A percentile compares a stretch with the other conserved stretches of the same genome.
Evolutionary conservation across 208 protist genomes (phyloP).

Genomic region (Zelonia costaricensis): DNA sequence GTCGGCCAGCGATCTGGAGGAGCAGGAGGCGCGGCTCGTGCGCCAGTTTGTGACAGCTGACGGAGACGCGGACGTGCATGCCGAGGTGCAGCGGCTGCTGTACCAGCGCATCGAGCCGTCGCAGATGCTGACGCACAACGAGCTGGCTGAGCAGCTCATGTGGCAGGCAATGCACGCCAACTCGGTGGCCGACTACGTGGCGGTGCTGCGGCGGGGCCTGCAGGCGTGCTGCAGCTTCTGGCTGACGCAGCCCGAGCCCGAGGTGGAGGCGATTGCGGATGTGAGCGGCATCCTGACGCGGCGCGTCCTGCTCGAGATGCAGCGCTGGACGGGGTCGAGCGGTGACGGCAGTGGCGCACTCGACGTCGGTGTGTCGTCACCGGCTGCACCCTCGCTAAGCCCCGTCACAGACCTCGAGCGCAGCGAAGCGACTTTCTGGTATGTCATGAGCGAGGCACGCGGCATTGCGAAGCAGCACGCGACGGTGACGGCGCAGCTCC

Average conservation of each 20-base stretch:
- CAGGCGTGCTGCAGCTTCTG: constrained; percentile 61
- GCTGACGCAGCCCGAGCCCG: constrained; percentile 43
- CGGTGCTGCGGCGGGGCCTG: constrained; percentile 38
- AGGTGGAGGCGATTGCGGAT: constrained; percentile 68
- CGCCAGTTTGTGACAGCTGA: constrained; percentile 61
- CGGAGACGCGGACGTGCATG: constrained; percentile 27
- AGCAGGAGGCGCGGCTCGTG: constrained; percentile 65
- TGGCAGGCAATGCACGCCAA: constrained; percentile 81
- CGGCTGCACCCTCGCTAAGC: not conserved
- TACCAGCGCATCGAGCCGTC: constrained; percentile 41
- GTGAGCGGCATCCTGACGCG: constrained; percentile 66
- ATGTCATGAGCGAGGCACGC: constrained; percentile 39
- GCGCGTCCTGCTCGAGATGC: constrained; percentile 39
- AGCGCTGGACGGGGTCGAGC: not conserved
- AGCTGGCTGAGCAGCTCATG: constrained; percentile 62
- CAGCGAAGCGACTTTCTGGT: constrained; percentile 68
- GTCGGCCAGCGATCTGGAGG: constrained; percentile 48
- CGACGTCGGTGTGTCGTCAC: not conserved
- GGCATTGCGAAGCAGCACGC: constrained; percentile 48
- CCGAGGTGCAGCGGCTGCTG: constrained; percentile 62
- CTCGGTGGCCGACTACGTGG: constrained; percentile 41
- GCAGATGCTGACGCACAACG: constrained; percentile 67
- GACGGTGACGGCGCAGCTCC: constrained; percentile 40
- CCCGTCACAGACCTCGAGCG: constrained; percentile 37
- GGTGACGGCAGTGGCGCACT: not conserved